Evolutionary conservation across 257 asterid genomes (phyloP), one percentile per base, ranked within the genome.

Genomic region (Lycium ferocissimum): DNA sequence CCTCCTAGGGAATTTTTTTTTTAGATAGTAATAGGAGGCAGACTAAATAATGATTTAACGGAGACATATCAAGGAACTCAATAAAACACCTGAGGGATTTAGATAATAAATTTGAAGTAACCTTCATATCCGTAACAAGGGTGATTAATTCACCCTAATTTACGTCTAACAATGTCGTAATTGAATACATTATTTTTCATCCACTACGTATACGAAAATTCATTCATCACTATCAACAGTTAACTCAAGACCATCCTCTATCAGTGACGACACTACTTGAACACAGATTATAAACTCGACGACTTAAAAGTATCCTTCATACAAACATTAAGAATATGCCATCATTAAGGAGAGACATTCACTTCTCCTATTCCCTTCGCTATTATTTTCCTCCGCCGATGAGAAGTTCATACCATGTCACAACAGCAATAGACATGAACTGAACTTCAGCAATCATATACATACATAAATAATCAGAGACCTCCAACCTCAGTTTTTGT

Each of bases 401-500:
- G 15, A 49, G 45, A 75, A 22, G 8, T 49, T 51, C 38, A 51
- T 76, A 13, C 63, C 65, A 20, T 6, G 63, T 37, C 43, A 53
- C 63, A 51, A 4, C 9, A 53, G 26, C 63, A 78, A 26, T 53
- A 26, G 33, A 75, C 17, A 53, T 14, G 22, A 53, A 51, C 65
- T 53, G 65, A 78, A 76, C 63, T 51, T 51, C 62, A 13, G 82
- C 82, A 49, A 76, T 47, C 49, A 76, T 76, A 76, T 51, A 63
- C 11, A 49, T 7, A 49, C 59, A 47, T 22, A 10, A 73, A 47
- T 20, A 73, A 66, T 49, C 79, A 47, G 66, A 73, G 40, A 57
- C 18, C 22, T 37, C 70, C 26, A 69, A 85, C 88, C 90, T 95
- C 93, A 95, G 91, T 95, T 95, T 89, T 93, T 95, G 91, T 95